Evolutionary conservation across 345 rosid species (phyloP), one percentile per base, ranked within the genome.

Genomic region (Odontarrhena argentea): DNA sequence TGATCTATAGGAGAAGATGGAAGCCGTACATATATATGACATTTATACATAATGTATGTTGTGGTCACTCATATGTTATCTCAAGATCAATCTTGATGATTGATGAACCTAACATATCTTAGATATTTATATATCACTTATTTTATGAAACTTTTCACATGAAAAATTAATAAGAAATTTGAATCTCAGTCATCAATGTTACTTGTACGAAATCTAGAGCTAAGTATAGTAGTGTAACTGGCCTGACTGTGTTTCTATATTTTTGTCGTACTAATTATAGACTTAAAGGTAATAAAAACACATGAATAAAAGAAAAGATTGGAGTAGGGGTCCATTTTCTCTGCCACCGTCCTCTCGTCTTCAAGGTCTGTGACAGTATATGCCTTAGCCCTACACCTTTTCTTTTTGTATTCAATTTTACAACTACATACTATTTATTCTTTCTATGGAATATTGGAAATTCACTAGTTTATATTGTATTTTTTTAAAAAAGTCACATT

Each of bases 321-420:
- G 58, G 44, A 73, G 40, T 64, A 74, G 58, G 73, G 77, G 73
- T 53, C 77, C 77, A 67, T 45, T 40, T 18, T 18, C 22, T 60
- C 73, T 67, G 68, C 58, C 57, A 74, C 52, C 36, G 77, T 74
- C 64, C 73, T 60, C 68, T 74, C 77, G 53, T 67, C 73, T 45
- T 74, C 77, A 59, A 67, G 68, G 52, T 60, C 77, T 74, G 68
- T 55, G 28, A 67, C 52, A 60, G 77, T 54, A 43, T 53, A 73
- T 73, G 71, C 71, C 36, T 51, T 65, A 52, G 49, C 67, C 67
- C 63, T 60, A 66, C 72, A 71, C 53, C 45, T 22, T 43, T 56
- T 9, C 11, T n/a, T 47, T 58, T 35, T 18, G 35, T 48, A 52
- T 44, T 35, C 26, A 65, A 13, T 43, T 72, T 71, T 50, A 56